phyloP scores from a whole-genome alignment of 139 green algal species.

The Picochlorum sp. region DNA sequence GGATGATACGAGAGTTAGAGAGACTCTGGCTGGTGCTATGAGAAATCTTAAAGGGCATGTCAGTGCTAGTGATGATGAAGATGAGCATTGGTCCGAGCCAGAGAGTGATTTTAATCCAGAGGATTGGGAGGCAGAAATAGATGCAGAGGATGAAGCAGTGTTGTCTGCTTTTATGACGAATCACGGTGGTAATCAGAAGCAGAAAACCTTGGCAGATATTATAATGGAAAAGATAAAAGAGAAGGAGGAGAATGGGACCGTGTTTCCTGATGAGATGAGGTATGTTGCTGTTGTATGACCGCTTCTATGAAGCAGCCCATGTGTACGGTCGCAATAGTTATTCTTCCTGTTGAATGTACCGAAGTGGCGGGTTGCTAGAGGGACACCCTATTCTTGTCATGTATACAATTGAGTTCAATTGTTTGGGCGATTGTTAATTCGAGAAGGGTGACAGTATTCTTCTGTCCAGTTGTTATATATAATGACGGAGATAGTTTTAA shows the following conservation, averaged over 20 bases:
- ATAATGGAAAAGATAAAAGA: conserved; percentile 73
- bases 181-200: conserved; percentile 17
- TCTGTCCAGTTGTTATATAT: no score
- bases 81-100: conserved; percentile 6
- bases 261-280: not conserved
- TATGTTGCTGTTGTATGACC: not conserved
- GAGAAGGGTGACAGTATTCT: not conserved
- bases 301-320: not conserved
- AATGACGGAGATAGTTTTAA: no score
- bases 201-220: conserved; percentile 75
- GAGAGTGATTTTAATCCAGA: conserved; percentile 15
- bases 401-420: not conserved
- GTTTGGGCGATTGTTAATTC: not conserved
- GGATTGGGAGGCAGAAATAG: conserved; percentile 21
- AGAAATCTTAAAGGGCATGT: not conserved
- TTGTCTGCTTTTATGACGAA: conserved; percentile 67
- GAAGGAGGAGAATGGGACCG: conserved; percentile 21
- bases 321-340: not conserved
- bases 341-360: not conserved
- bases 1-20: conserved; percentile 1
- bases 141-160: conserved; percentile 65
- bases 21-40: not conserved
- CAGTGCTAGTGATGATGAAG: conserved; percentile 1
- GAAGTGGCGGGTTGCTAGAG: not conserved
- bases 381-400: not conserved